Conservation (phyloP, 2,329 filamentous ascomycete species). For the Intubia oerlemansii region DNA sequence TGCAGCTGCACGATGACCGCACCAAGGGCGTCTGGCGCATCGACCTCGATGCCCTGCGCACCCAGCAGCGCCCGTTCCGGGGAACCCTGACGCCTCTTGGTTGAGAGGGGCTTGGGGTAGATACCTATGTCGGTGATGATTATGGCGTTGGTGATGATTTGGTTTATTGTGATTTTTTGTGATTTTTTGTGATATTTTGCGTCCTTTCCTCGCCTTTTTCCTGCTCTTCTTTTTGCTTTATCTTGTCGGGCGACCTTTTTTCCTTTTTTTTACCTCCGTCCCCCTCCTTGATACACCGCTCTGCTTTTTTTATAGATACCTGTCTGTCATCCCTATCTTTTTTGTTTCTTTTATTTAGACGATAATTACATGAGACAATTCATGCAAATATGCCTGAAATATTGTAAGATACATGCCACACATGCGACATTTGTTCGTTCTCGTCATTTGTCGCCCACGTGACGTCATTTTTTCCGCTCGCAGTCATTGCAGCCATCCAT, state of each 20-base stretch:
- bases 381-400: too few species aligned
- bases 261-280: neutral
- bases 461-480: too few species aligned
- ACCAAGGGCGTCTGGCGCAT: conserved; percentile 19
- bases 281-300: neutral
- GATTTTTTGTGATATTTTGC: neutral
- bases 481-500: too few species aligned
- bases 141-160: too few species aligned
- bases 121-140: too few species aligned
- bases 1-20: conserved; percentile 13
- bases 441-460: too few species aligned
- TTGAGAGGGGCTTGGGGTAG: neutral
- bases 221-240: neutral
- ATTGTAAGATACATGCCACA: too few species aligned
- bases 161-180: neutral
- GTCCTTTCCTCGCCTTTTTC: conserved; percentile 1
- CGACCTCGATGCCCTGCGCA: conserved; percentile 9
- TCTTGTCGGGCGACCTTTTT: neutral
- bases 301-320: neutral
- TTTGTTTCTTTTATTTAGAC: too few species aligned
- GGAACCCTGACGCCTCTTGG: conserved; percentile 13
- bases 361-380: too few species aligned
- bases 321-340: too few species aligned
- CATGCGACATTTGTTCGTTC: too few species aligned
- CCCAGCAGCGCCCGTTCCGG: conserved; percentile 14